Percentiles rank a stretch among this genome's conserved stretches.
Conservation (phyloP, 352 stramenopile genomes). For the Sclerospora graminicola region DNA sequence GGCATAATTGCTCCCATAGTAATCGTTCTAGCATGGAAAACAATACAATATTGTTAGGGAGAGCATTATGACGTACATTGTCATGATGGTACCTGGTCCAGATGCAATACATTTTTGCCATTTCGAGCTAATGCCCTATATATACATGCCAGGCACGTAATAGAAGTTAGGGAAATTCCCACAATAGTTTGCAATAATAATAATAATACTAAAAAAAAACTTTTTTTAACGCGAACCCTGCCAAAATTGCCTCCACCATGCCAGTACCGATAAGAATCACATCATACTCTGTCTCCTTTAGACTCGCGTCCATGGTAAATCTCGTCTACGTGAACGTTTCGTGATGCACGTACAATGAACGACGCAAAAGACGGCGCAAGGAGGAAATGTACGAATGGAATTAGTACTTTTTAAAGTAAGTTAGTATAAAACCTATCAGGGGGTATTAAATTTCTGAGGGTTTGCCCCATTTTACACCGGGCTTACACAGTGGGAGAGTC, state of each 20-base stretch:
- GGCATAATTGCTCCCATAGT: constrained; percentile 74
- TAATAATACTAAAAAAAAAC: not conserved
- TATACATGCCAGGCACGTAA: not conserved
- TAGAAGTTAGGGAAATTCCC: not conserved
- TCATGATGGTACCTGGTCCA: constrained; percentile 40
- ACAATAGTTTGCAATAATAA: not conserved
- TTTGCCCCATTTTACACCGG: no score
- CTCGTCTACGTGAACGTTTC: no score
- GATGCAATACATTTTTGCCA: constrained; percentile 68
- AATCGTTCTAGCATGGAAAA: constrained; percentile 46
- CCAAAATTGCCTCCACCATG: constrained; percentile 70
- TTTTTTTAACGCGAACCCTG: constrained; percentile 22
- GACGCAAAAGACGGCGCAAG: no score
- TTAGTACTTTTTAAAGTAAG: no score
- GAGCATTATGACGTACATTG: not conserved
- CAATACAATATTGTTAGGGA: not conserved
- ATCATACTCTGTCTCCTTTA: constrained; percentile 62
- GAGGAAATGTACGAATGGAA: no score
- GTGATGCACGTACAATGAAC: no score
- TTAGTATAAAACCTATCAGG: no score
- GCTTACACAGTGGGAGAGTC: no score
- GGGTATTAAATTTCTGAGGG: no score
- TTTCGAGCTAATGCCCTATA: constrained; percentile 46
- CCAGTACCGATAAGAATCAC: constrained; percentile 70
- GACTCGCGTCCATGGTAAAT: constrained; percentile 33